phyloP scores from a whole-genome alignment of 164 flowering plant genomes.

The Chloranthus sessilifolius region DNA sequence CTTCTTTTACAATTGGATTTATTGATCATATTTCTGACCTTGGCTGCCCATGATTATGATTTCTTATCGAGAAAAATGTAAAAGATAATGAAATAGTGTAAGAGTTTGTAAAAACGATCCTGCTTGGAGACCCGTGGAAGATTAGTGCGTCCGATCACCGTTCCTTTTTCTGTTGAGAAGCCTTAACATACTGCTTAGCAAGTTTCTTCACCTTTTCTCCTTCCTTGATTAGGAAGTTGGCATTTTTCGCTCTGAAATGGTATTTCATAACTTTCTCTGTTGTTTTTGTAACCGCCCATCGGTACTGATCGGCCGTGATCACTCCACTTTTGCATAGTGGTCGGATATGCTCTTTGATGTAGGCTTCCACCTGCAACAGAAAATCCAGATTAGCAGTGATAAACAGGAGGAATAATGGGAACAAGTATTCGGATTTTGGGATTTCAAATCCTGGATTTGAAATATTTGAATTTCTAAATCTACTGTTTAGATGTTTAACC shows the following conservation, averaged over 20 bases:
- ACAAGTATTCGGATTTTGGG: no score
- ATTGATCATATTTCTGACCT: neutral
- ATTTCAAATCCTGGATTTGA: no score
- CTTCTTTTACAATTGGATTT: neutral
- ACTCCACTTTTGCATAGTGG: constrained; percentile 96
- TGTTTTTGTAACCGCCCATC: constrained; percentile 86
- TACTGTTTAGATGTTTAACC: no score
- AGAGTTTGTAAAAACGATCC: neutral
- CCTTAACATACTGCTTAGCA: constrained; percentile 80
- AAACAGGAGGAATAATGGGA: no score
- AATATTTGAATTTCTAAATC: no score
- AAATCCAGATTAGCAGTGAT: neutral
- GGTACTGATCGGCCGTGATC: constrained; percentile 72
- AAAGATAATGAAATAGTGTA: neutral
- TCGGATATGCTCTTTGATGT: constrained; percentile 89
- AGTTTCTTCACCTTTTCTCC: constrained; percentile 95
- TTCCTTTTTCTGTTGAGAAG: constrained; percentile 48
- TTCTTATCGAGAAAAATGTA: no score
- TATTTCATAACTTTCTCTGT: constrained; percentile 94
- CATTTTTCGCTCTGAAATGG: constrained; percentile 73
- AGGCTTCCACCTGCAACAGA: constrained; percentile 72
- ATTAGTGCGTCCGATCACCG: no score
- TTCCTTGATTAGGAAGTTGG: constrained; percentile 90
- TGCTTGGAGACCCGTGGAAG: no score
- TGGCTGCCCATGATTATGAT: no score